Evolutionary conservation across 2,329 filamentous ascomycete genomes (phyloP), one percentile per base, ranked within the genome.

Genomic region (Boeremia lycopersici): DNA sequence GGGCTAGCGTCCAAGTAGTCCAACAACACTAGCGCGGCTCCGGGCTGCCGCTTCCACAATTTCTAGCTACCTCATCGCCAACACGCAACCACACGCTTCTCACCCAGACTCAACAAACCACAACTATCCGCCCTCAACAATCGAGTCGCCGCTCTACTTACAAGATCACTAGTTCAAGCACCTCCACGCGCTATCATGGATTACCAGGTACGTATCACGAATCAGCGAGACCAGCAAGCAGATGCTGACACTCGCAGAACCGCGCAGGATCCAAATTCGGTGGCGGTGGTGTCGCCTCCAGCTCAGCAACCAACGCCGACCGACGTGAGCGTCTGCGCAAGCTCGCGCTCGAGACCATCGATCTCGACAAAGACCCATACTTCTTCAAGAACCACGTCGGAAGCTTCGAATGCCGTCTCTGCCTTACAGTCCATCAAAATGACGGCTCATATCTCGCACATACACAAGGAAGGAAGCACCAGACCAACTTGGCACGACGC

Each of bases 331-430:
- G 95, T 61, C 89, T 99, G 34, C 92, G 93, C 77, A 97, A 97
- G 81, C 92, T 99, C 73, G 95, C 95, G 54, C 90, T 99, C 72
- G 95, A 99, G 80, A 96, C 92, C 51, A 99, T 99, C 82, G 93
- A 98, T 81, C 90, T 98, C 60, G 95, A 98, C 79, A 98, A 97
- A 80, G 95, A 99, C 79, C 95, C 95, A 0, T 99, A 98, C 85
- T 97, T 98, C 82, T 99, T 99, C 88, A 96, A 96, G 77, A 99
- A 99, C 82, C 93, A 99, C 78, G 91, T 98, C 69, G 95, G 95
- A 72, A 95, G 89, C 71, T 99, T 97, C 78, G 95, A 99, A 78
- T 99, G 95, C 77, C 90, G 95, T 28, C 89, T 99, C 35, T 99
- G 95, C 73, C 82, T 99, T 25, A 99, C 95, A 0, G 93, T 98